These are phyloP conservation scores for Phialocephala subalpina DNA, from an alignment of 2,329 filamentous ascomycete species.

Conservation along the genomic window DNA sequence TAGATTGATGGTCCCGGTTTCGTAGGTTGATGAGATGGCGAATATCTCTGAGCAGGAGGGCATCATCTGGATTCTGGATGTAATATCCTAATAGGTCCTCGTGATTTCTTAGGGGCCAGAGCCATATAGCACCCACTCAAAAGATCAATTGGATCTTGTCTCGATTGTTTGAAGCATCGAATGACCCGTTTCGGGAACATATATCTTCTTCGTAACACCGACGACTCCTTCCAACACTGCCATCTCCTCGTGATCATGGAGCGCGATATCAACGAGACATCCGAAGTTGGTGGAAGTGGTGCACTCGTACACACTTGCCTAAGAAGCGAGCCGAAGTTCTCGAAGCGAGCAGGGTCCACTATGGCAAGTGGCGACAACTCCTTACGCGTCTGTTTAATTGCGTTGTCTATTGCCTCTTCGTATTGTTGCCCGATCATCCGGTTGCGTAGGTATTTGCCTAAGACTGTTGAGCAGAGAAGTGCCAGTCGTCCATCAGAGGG, in stretches of 20 bases:
- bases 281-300: slow-evolving; percentile 39
- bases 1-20: slow-evolving; percentile 59
- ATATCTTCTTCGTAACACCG: slow-evolving; percentile 32
- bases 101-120: slow-evolving; percentile 22
- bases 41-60: no score
- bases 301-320: slow-evolving; percentile 37
- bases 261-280: slow-evolving; percentile 39
- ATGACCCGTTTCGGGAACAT: slow-evolving; percentile 32
- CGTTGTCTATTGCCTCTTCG: slow-evolving; percentile 38
- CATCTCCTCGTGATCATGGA: slow-evolving; percentile 39
- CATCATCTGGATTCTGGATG: no score
- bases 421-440: slow-evolving; percentile 41
- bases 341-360: slow-evolving; percentile 31
- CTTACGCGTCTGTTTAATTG: slow-evolving; percentile 31
- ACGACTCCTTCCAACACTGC: slow-evolving; percentile 34
- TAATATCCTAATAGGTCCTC: neutral
- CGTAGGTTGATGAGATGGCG: slow-evolving; percentile 30
- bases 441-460: slow-evolving; percentile 37
- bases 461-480: slow-evolving; percentile 35
- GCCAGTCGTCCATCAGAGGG: slow-evolving; percentile 31
- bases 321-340: slow-evolving; percentile 30
- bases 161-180: slow-evolving; percentile 31
- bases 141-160: slow-evolving; percentile 34
- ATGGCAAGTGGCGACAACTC: slow-evolving; percentile 29
- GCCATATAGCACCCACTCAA: slow-evolving; percentile 34